phyloP scores from a whole-genome alignment of 129 eudicot genomes.

The Saussurea involucrata region DNA sequence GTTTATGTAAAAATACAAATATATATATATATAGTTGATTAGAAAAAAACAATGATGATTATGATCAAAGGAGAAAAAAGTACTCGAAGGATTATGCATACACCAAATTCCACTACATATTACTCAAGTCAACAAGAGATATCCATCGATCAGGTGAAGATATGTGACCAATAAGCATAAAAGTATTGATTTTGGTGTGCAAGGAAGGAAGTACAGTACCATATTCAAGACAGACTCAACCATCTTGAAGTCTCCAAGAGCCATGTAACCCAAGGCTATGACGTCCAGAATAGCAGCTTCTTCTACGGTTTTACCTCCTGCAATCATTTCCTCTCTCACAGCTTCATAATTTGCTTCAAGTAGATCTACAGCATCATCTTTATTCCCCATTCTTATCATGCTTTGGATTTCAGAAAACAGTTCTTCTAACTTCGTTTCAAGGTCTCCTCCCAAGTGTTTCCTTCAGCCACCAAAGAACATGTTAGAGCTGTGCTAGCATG shows the following conservation, averaged over 20 bases:
- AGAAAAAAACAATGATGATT: background rate
- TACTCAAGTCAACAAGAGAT: background rate
- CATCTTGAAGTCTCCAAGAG: conserved; percentile 57
- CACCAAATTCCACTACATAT: background rate
- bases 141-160: background rate
- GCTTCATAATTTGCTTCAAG: conserved; percentile 83
- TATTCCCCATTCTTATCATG: conserved; percentile 57
- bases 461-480: conserved; percentile 27
- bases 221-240: conserved; percentile 44
- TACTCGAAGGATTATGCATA: background rate
- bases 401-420: conserved; percentile 69
- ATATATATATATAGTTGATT: background rate
- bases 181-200: background rate
- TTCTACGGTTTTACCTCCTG: conserved; percentile 54
- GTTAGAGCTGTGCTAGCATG: conserved; percentile 28
- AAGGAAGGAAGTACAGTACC: conserved; percentile 40
- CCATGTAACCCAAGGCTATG: conserved; percentile 75
- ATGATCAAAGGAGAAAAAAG: background rate
- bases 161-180: background rate
- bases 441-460: conserved; percentile 39
- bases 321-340: conserved; percentile 60
- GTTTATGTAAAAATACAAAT: background rate
- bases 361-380: conserved; percentile 58
- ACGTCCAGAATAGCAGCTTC: conserved; percentile 86
- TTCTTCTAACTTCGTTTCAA: conserved; percentile 61